Evolutionary conservation across 2,329 filamentous ascomycete species (phyloP).

Genomic region (Colletotrichum musicola): DNA sequence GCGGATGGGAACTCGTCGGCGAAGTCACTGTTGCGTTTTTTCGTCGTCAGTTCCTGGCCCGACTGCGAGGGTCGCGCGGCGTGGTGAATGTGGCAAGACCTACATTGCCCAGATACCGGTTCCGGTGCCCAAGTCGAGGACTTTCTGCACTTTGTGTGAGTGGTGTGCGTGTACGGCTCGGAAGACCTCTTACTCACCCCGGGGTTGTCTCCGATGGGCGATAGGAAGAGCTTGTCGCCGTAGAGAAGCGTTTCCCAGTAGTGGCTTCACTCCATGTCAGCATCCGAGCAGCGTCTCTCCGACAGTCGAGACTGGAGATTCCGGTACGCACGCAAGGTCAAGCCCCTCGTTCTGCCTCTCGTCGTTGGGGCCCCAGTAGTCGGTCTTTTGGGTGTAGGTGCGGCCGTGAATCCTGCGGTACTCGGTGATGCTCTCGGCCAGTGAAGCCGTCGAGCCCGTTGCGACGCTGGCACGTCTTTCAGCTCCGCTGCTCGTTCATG

Average conservation of each 20-base stretch:
- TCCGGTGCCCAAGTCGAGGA: constrained; percentile 19
- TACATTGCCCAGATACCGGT: constrained; percentile 30
- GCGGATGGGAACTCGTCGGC: constrained; percentile 56
- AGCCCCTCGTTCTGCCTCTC: constrained; percentile 36
- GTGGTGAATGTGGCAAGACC: background rate
- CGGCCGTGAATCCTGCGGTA: constrained; percentile 35
- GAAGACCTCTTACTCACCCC: background rate
- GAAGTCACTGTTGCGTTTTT: constrained; percentile 58
- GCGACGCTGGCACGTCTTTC: background rate
- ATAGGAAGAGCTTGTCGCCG: constrained; percentile 26
- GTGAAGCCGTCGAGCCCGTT: constrained; percentile 6
- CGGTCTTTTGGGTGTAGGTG: constrained; percentile 32
- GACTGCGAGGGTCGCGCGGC: too few relatives aligned
- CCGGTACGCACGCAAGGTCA: constrained; percentile 22
- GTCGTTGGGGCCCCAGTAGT: constrained; percentile 37
- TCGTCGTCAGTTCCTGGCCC: background rate
- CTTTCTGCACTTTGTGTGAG: constrained; percentile 3
- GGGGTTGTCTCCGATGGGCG: background rate
- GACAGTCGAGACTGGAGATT: too few relatives aligned
- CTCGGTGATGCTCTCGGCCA: constrained; percentile 27
- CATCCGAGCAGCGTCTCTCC: too few relatives aligned
- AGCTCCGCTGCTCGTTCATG: too few relatives aligned
- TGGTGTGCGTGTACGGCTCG: too few relatives aligned
- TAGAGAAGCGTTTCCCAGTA: constrained; percentile 26
- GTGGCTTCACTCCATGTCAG: background rate